Conservation (phyloP, 305 asterid genomes). For the Fraxinus angustifolia region DNA sequence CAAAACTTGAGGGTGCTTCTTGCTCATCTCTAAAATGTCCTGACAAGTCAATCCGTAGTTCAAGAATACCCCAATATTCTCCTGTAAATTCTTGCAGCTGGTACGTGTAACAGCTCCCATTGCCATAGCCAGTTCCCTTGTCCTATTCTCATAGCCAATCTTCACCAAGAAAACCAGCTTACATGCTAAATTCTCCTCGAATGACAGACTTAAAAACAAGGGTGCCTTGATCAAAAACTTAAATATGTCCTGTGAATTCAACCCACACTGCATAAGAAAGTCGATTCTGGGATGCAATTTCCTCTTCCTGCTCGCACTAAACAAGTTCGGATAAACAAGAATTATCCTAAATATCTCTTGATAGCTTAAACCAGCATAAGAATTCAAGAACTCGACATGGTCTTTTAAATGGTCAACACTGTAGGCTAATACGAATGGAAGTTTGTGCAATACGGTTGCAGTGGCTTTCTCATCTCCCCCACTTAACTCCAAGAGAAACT, state of each 20-base stretch:
- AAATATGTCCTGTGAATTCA: constrained; percentile 59
- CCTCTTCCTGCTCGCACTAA: constrained; percentile 78
- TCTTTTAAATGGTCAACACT: constrained; percentile 64
- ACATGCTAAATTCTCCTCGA: constrained; percentile 59
- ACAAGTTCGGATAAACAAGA: constrained; percentile 64
- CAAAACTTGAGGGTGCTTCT: constrained; percentile 78
- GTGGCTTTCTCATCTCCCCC: constrained; percentile 60
- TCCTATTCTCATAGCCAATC: constrained; percentile 59
- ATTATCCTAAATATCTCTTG: constrained; percentile 66
- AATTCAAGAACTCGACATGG: constrained; percentile 69
- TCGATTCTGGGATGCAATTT: constrained; percentile 77
- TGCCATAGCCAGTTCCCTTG: constrained; percentile 73
- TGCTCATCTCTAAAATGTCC: constrained; percentile 82
- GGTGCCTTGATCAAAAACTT: constrained; percentile 75
- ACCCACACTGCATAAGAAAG: constrained; percentile 73
- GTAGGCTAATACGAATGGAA: constrained; percentile 70
- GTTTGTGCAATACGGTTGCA: constrained; percentile 49
- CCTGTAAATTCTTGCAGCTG: constrained; percentile 83
- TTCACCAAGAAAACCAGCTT: constrained; percentile 68
- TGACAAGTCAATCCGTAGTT: constrained; percentile 66
- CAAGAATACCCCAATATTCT: constrained; percentile 60
- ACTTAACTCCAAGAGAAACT: constrained; percentile 58
- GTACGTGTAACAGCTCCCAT: constrained; percentile 90
- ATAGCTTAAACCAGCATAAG: constrained; percentile 63
- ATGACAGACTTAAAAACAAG: constrained; percentile 64